Conservation (phyloP, 495 filamentous ascomycete species). For the Xylaria longipes region DNA sequence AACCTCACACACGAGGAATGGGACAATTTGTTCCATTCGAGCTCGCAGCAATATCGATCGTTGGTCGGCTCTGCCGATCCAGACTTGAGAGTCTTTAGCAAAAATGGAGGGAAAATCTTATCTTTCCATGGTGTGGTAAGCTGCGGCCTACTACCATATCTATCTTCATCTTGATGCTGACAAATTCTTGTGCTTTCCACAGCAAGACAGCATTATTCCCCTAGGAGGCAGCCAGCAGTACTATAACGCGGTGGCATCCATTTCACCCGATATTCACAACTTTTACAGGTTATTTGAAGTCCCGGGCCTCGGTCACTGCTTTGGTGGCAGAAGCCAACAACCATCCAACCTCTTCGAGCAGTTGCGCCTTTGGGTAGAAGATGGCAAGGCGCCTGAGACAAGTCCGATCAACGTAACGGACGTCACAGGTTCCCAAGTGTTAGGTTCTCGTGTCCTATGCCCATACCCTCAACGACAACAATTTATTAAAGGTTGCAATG, state of each 20-base stretch:
- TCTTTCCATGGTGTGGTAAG: slow-evolving; percentile 56
- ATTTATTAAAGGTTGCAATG: neutral
- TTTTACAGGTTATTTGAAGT: slow-evolving; percentile 44
- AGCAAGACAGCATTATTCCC: slow-evolving; percentile 33
- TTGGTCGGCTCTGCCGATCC: slow-evolving; percentile 47
- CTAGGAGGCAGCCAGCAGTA: slow-evolving; percentile 35
- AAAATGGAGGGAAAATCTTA: slow-evolving; percentile 52
- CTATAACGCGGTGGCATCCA: slow-evolving; percentile 32
- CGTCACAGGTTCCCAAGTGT: neutral
- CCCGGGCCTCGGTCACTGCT: slow-evolving; percentile 45
- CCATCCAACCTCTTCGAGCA: slow-evolving; percentile 36
- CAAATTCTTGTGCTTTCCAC: neutral
- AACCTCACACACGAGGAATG: slow-evolving; percentile 31
- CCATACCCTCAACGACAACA: neutral
- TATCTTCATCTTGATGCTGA: neutral
- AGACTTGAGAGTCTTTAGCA: slow-evolving; percentile 48
- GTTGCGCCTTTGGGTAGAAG: slow-evolving; percentile 46
- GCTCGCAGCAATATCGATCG: slow-evolving; percentile 38
- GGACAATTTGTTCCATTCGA: slow-evolving; percentile 36
- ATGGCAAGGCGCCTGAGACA: slow-evolving; percentile 37
- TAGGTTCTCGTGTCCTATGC: neutral
- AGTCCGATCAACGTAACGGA: neutral
- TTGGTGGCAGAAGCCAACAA: slow-evolving; percentile 32
- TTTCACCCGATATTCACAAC: slow-evolving; percentile 27
- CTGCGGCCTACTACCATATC: neutral